These are phyloP conservation scores for Lactarius vividus DNA, from an alignment of 768 basidiomycete genomes.

Conservation along the genomic window DNA sequence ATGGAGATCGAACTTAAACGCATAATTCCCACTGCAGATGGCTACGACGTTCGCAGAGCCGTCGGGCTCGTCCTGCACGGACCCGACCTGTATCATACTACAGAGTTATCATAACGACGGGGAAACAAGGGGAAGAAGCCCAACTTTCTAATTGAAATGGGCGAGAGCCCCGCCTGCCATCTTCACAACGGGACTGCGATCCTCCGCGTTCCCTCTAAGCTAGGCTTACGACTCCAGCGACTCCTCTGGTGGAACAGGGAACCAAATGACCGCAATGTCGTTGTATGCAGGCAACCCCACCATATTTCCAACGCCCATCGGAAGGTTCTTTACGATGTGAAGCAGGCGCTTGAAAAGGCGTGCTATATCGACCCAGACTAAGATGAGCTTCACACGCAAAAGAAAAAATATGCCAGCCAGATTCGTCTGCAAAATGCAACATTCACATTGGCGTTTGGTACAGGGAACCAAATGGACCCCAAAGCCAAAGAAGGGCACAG, in stretches of 20 bases:
- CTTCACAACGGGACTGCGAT: conserved; percentile 54
- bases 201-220: conserved; percentile 32
- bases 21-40: conserved; percentile 40
- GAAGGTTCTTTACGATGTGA: conserved; percentile 10
- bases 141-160: conserved; percentile 65
- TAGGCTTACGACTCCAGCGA: conserved; percentile 46
- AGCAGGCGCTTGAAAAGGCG: conserved; percentile 33
- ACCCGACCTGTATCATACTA: conserved; percentile 46
- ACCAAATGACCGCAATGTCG: conserved; percentile 32
- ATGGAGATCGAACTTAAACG: conserved; percentile 43
- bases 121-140: conserved; percentile 35
- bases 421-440: conserved; percentile 50
- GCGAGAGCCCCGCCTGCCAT: conserved; percentile 46
- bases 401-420: conserved; percentile 39
- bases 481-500: conserved; percentile 39
- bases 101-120: too few species aligned
- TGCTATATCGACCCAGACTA: conserved; percentile 34
- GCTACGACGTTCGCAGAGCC: conserved; percentile 55
- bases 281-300: conserved; percentile 30
- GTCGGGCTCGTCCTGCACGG: conserved; percentile 59
- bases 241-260: conserved; percentile 46
- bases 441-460: conserved; percentile 69
- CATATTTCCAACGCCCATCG: conserved; percentile 22
- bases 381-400: conserved; percentile 29
- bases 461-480: conserved; percentile 30